Evolutionary conservation across 768 basidiomycete genomes (phyloP).

Genomic region (Xerocomellus amylosporus): DNA sequence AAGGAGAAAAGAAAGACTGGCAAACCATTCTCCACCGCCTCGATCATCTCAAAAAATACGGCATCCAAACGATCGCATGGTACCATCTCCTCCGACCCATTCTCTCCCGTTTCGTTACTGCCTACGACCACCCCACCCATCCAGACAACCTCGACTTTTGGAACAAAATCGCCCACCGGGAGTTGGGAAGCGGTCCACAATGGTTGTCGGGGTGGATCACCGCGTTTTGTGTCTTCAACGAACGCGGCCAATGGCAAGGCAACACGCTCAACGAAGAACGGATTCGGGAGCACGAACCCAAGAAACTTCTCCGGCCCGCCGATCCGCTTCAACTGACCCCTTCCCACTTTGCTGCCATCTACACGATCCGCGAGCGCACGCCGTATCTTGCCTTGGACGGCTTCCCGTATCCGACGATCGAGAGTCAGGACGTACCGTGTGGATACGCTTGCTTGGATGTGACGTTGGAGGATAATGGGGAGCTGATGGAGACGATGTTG

Average conservation of each 20-base stretch:
- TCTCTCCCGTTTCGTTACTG: slow-evolving; percentile 34
- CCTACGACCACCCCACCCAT: slow-evolving; percentile 34
- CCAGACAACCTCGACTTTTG: slow-evolving; percentile 37
- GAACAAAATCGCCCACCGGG: slow-evolving; percentile 33
- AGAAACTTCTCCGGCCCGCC: slow-evolving; percentile 31
- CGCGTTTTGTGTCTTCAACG: slow-evolving; percentile 36
- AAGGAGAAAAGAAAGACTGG: slow-evolving; percentile 42
- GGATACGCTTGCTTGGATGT: slow-evolving; percentile 31
- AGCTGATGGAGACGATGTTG: slow-evolving; percentile 25
- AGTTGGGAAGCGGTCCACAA: slow-evolving; percentile 27
- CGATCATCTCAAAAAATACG: slow-evolving; percentile 40
- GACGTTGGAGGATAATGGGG: slow-evolving; percentile 27
- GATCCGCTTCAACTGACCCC: slow-evolving; percentile 26
- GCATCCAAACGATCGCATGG: slow-evolving; percentile 38
- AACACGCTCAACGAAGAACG: slow-evolving; percentile 30
- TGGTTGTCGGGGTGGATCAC: slow-evolving; percentile 42
- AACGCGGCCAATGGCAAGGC: slow-evolving; percentile 34
- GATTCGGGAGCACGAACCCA: slow-evolving; percentile 27
- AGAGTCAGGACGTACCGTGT: slow-evolving; percentile 28
- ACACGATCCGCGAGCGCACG: slow-evolving; percentile 19
- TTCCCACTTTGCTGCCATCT: slow-evolving; percentile 27
- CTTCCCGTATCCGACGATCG: slow-evolving; percentile 30
- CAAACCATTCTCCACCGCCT: slow-evolving; percentile 34
- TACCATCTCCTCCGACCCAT: slow-evolving; percentile 40
- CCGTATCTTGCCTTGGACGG: slow-evolving; percentile 28